These are phyloP conservation scores for Dictyostelium brefeldianum DNA, from an alignment of 78 protist genomes.

Conservation along the genomic window DNA sequence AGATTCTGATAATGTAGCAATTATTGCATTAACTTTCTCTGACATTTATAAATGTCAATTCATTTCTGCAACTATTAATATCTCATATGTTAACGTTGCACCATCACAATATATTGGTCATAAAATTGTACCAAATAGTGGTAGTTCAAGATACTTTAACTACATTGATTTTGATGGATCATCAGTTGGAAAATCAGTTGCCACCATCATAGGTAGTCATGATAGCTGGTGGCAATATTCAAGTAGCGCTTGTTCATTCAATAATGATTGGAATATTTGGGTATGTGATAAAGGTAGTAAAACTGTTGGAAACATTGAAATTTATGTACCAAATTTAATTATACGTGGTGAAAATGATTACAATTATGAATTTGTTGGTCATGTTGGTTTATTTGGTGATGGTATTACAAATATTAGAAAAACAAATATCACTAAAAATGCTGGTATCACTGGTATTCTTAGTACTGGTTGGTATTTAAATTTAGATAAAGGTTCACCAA, in stretches of 20 bases:
- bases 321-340: neutral
- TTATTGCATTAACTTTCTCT: slow-evolving; percentile 74
- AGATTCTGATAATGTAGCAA: slow-evolving; percentile 40
- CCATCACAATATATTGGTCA: slow-evolving; percentile 29
- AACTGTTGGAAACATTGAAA: slow-evolving; percentile 26
- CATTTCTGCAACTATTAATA: slow-evolving; percentile 21
- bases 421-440: slow-evolving; percentile 10
- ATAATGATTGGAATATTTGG: slow-evolving; percentile 13
- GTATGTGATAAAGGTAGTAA: slow-evolving; percentile 20
- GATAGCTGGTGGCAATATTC: slow-evolving; percentile 73
- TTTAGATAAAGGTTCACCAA: slow-evolving; percentile 1
- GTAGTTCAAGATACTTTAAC: slow-evolving; percentile 54
- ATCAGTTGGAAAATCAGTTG: neutral
- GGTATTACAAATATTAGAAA: slow-evolving; percentile 19
- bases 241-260: slow-evolving; percentile 18
- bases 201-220: slow-evolving; percentile 31
- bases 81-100: slow-evolving; percentile 19
- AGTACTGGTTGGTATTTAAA: slow-evolving; percentile 41
- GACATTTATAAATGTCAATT: slow-evolving; percentile 82
- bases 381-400: slow-evolving; percentile 11
- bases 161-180: slow-evolving; percentile 75
- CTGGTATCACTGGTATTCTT: slow-evolving; percentile 59
- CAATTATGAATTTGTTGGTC: slow-evolving; percentile 12
- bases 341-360: neutral
- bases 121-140: slow-evolving; percentile 33